Evolutionary conservation across 768 basidiomycete species (phyloP), one percentile per base, ranked within the genome.

Genomic region (Zangia roseola): DNA sequence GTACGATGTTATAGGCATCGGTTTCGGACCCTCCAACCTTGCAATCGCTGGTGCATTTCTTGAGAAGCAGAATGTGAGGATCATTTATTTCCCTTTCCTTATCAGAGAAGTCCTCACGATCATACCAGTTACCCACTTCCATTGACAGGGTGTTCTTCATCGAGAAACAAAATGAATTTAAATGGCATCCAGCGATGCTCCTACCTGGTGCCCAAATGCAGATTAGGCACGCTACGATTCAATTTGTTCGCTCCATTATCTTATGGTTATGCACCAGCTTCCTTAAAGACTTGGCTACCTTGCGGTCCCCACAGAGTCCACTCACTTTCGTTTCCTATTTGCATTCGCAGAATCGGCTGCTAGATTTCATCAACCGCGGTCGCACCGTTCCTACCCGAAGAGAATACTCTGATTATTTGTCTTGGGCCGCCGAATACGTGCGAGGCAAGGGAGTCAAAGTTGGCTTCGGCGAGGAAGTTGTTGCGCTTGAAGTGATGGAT

Each of bases 181-280:
- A 66, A 45, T 81, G 80, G 80, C 80, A 81, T 57, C 78, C 78
- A 20, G 78, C 75, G 12, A 80, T 80, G 78, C 70, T 80, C 39
- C 63, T 80, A 7, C 76, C 77, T 31, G 76, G 73, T 23, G 71
- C 74, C 24, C 69, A 68, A 28, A 80, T 80, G 79, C 79, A 80
- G 57, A 79, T 81, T 36, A 78, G 74, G 77, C 71, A 47, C 28
- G 55, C 50, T 10, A 38, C 45, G 16, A 28, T 26, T 45, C 21
- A 25, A 35, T 39, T n/a, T 31, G 37, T 19, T 33, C 20, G 23
- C 17, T n/a, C 17, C 40, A 13, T 23, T 45, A 36, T 40, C 55
- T 51, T 40, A 63, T 26, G 34, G 10, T 26, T 19, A 33, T 21
- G 31, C 13, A 17, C 23, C 31, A 79, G 77, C 60, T 79, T 74